Base-by-base conservation (phyloP, 2,329 filamentous ascomycete species). In the Aspergillus persii region DNA sequence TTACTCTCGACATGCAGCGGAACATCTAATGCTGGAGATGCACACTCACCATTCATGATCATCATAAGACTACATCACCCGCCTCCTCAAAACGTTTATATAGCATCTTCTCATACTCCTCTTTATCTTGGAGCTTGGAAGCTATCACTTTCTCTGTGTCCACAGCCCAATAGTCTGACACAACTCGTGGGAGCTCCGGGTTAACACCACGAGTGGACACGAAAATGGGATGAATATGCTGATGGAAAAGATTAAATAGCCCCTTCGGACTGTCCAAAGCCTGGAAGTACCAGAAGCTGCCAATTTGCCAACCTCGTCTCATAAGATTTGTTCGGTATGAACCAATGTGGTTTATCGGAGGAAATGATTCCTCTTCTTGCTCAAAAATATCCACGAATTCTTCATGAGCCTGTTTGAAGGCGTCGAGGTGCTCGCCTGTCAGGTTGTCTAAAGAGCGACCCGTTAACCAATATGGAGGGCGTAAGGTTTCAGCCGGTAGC, bases 241-340 rank as follows among this genome's bases (percentile, higher is more conserved):
- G 56, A 50, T 54, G 53, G 48, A 72, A 72, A 2, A 72, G 18
- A 15, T 63, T 60, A 46, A 61, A 64, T 15, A 72, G 59, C 0
- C 63, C 69, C 39, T 63, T 69, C 2, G 68, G 67, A 23, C 64
- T 71, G 6, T 64, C 44, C 53, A 71, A 50, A 18, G 69, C 69
- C 7, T 67, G 62, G 44, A 68, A 66, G 46, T 68, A 72, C 69
- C 67, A 72, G 52, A 72, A 69, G 7, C 50, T 68, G 30, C 66
- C 67, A 8, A 39, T 53, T 48, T 67, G 18, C 69, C 63, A 73
- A 11, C 63, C 60, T 31, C 56, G 60, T 33, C 66, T 63, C 66
- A 70, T 69, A 15, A 68, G 48, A 36, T 53, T 39, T 12, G 66
- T 59, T 11, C 56, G 50, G n/a, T 36, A 62, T 2, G 49, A 53